A percentile compares a stretch with the other conserved stretches of the same genome.
Evolutionary conservation across 1,284 basidiomycete species (phyloP).

Genomic region (Marasmius oreades): DNA sequence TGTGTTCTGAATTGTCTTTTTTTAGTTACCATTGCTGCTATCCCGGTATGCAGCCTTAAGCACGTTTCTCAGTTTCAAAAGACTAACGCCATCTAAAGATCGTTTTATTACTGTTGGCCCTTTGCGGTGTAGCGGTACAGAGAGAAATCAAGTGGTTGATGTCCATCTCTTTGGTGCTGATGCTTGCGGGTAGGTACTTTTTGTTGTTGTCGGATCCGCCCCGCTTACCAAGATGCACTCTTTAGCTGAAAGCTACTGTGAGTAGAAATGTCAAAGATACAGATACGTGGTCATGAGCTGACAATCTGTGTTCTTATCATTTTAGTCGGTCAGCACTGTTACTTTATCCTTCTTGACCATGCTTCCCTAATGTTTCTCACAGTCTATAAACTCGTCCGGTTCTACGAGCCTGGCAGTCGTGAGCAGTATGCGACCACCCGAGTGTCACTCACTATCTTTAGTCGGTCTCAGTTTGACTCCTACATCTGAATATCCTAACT

Average conservation of each 20-base stretch:
- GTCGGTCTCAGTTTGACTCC: slow-evolving; percentile 44
- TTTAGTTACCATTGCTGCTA: slow-evolving; percentile 63
- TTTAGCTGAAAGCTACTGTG: slow-evolving; percentile 65
- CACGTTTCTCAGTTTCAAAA: not conserved
- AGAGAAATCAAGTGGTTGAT: slow-evolving; percentile 69
- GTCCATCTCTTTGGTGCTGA: slow-evolving; percentile 10
- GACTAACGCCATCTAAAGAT: slow-evolving; percentile 25
- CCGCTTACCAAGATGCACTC: slow-evolving; percentile 63
- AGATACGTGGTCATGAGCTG: not conserved
- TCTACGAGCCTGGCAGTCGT: slow-evolving; percentile 60
- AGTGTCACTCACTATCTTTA: slow-evolving; percentile 74
- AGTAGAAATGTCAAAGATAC: slow-evolving; percentile 23
- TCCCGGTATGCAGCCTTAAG: slow-evolving; percentile 40
- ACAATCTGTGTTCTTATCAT: slow-evolving; percentile 13
- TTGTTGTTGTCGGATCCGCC: slow-evolving; percentile 39
- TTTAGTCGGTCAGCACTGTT: slow-evolving; percentile 47
- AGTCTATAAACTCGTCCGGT: slow-evolving; percentile 81
- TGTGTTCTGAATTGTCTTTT: not conserved
- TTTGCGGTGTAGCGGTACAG: slow-evolving; percentile 67
- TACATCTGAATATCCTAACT: not conserved
- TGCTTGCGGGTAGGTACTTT: slow-evolving; percentile 4
- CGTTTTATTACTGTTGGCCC: slow-evolving; percentile 65
- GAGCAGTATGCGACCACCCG: slow-evolving; percentile 63
- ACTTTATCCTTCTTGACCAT: not conserved
- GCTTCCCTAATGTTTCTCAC: slow-evolving; percentile 4